A percentile compares a stretch with the other conserved stretches of the same genome.
Conservation (phyloP, 805 yeast genomes). For the Alloascoidea africana region DNA sequence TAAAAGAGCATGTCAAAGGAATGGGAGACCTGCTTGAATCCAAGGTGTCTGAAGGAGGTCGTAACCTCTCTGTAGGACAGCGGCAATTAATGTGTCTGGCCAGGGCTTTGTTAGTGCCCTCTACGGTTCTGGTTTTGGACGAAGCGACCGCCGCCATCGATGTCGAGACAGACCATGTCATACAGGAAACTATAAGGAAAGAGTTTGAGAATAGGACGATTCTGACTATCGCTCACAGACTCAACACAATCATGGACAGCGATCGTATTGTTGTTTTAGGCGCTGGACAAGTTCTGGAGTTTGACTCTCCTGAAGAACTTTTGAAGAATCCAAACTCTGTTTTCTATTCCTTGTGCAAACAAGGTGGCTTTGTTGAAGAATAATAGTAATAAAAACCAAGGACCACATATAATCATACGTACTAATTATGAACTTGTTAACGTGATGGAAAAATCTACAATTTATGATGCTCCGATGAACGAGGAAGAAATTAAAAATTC, state of each 20-base stretch:
- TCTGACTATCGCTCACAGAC: conserved; percentile 78
- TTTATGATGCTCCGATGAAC: no score
- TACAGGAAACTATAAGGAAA: conserved; percentile 65
- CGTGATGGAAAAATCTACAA: no score
- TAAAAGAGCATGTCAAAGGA: conserved; percentile 43
- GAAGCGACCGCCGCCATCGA: conserved; percentile 91
- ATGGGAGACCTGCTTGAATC: conserved; percentile 42
- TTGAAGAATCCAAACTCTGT: conserved; percentile 50
- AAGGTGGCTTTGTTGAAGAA: conserved; percentile 57
- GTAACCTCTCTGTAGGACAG: conserved; percentile 82
- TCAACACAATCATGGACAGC: conserved; percentile 76
- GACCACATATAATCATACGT: no score
- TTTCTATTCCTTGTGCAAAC: conserved; percentile 68
- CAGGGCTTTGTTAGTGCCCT: conserved; percentile 62
- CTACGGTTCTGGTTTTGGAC: conserved; percentile 66
- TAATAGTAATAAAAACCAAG: no score
- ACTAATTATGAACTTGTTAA: no score
- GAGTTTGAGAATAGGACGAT: conserved; percentile 68
- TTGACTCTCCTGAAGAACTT: conserved; percentile 57
- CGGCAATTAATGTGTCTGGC: conserved; percentile 76
- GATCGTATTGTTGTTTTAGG: conserved; percentile 69
- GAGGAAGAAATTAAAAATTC: no score
- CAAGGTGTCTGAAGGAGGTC: conserved; percentile 57
- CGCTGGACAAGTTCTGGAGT: conserved; percentile 60
- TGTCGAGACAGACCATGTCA: conserved; percentile 65